Percentiles rank a stretch among this genome's conserved stretches.
Evolutionary conservation across 352 stramenopile species (phyloP).

Genomic region (Chrysophaeum taylorii): DNA sequence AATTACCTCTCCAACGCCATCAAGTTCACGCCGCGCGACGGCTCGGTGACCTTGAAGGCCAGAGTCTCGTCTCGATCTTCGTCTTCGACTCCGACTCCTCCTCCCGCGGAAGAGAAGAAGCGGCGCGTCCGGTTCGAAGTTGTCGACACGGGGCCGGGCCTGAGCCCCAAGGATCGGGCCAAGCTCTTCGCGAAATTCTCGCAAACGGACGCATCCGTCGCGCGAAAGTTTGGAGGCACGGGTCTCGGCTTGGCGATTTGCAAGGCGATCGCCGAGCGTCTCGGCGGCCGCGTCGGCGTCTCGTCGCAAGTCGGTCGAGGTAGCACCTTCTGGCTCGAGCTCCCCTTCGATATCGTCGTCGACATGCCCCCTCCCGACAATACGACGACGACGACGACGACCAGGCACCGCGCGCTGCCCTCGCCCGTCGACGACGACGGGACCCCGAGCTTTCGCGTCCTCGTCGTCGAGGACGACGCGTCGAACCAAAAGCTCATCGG

Average conservation of each 20-base stretch:
- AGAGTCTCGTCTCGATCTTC: too few relatives aligned
- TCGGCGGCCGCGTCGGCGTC: constrained; percentile 68
- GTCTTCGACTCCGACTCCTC: too few relatives aligned
- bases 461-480: constrained; percentile 2
- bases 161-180: neutral
- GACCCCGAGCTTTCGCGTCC: too few relatives aligned
- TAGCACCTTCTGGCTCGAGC: constrained; percentile 67
- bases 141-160: constrained; percentile 3
- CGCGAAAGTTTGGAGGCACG: constrained; percentile 29
- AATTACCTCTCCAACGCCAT: neutral
- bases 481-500: constrained; percentile 16
- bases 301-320: constrained; percentile 62
- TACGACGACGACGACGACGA: too few relatives aligned
- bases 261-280: constrained; percentile 68
- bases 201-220: constrained; percentile 15
- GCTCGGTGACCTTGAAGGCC: neutral
- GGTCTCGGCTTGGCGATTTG: constrained; percentile 68
- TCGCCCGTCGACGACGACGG: too few relatives aligned
- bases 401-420: neutral
- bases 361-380: too few relatives aligned
- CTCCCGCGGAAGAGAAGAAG: neutral
- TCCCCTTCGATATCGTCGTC: too few relatives aligned
- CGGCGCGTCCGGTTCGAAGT: neutral
- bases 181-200: constrained; percentile 19
- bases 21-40: neutral